phyloP scores from a whole-genome alignment of 2,329 filamentous ascomycete genomes.

The Aureobasidium leucospermi region DNA sequence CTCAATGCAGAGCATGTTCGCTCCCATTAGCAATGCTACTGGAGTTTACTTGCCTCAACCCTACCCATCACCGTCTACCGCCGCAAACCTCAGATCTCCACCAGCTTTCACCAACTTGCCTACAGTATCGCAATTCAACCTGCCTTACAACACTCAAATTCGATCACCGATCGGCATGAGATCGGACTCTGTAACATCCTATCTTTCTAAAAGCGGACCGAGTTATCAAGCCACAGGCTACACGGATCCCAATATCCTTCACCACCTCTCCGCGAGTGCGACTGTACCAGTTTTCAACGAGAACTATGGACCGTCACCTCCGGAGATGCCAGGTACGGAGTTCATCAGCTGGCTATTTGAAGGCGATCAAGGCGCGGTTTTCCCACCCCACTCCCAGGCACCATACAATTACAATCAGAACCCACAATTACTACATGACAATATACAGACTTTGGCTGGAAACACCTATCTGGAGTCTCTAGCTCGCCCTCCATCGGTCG shows the following conservation, averaged over 20 bases:
- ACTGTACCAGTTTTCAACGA: constrained; percentile 84
- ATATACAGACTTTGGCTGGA: background rate
- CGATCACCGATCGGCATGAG: background rate
- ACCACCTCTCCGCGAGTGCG: background rate
- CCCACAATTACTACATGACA: background rate
- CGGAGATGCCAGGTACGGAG: constrained; percentile 30
- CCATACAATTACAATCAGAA: background rate
- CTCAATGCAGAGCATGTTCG: background rate
- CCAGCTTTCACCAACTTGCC: background rate
- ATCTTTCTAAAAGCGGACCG: background rate
- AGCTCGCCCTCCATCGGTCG: background rate
- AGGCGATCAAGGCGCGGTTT: constrained; percentile 9
- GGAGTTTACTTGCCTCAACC: constrained; percentile 6
- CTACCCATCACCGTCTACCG: background rate
- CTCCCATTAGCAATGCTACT: background rate
- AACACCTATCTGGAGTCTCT: background rate
- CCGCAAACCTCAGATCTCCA: background rate
- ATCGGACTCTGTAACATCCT: constrained; percentile 12
- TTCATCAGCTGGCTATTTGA: constrained; percentile 23
- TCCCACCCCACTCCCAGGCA: background rate
- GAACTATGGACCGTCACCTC: constrained; percentile 76
- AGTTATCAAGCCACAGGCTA: background rate
- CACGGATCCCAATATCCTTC: background rate
- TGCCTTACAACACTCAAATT: background rate
- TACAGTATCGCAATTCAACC: background rate